Percentiles rank a stretch among this genome's conserved stretches.
phyloP scores from a whole-genome alignment of 306 rosid species.

The Gillenia trifoliata region DNA sequence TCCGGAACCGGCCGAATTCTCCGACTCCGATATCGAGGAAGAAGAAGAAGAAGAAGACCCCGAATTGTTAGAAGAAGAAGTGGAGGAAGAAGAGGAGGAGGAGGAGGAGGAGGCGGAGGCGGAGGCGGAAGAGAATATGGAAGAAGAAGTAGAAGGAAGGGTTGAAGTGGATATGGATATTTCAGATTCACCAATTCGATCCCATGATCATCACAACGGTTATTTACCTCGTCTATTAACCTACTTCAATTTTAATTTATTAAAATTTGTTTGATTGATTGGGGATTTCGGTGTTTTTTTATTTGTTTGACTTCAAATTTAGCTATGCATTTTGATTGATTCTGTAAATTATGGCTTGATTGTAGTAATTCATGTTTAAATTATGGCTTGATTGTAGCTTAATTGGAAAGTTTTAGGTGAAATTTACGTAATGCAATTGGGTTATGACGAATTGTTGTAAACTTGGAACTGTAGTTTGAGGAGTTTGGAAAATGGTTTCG shows the following conservation, averaged over 20 bases:
- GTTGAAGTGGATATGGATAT: conserved; percentile 13
- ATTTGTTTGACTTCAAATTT: neutral
- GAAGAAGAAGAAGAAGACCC: conserved; percentile 15
- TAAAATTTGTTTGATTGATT: neutral
- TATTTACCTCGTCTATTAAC: neutral
- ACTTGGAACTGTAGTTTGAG: neutral
- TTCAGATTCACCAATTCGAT: conserved; percentile 23
- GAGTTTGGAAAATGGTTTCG: neutral
- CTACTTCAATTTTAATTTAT: neutral
- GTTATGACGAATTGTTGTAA: neutral
- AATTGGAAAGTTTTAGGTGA: neutral
- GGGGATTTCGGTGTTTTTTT: neutral
- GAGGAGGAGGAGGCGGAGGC: neutral
- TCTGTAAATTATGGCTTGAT: neutral
- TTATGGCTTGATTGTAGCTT: neutral
- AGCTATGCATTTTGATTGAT: neutral
- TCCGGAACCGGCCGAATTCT: conserved; percentile 4
- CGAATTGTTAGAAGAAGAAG: neutral
- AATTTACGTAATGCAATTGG: neutral
- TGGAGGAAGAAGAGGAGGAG: neutral
- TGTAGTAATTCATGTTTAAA: neutral
- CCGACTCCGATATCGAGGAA: neutral
- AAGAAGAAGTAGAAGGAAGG: neutral
- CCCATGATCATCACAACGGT: conserved; percentile 27
- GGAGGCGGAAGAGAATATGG: neutral